Evolutionary conservation across 1,284 basidiomycete genomes (phyloP).

Genomic region (Bjerkandera adusta): DNA sequence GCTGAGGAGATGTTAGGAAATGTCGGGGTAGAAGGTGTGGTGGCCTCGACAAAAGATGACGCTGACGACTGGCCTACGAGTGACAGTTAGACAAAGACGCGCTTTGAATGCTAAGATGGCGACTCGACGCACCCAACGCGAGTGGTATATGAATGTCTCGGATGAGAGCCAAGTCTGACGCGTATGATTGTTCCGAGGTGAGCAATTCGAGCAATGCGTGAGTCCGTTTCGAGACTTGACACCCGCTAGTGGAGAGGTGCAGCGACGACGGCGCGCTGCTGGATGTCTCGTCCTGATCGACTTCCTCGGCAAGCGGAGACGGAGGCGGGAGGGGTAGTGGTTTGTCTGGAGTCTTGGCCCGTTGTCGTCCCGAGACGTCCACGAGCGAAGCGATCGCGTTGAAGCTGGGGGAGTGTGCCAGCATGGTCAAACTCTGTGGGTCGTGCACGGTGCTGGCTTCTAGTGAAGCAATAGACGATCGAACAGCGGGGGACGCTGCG

Average conservation of each 20-base stretch:
- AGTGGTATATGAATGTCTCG: slow-evolving; percentile 82
- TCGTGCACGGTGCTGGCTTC: slow-evolving; percentile 1
- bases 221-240: slow-evolving; percentile 61
- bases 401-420: slow-evolving; percentile 29
- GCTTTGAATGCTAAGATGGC: slow-evolving; percentile 5
- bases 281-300: slow-evolving; percentile 12
- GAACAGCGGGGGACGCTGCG: slow-evolving; percentile 6
- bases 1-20: too few species aligned
- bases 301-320: slow-evolving; percentile 16
- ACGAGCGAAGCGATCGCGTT: slow-evolving; percentile 31
- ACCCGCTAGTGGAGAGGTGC: background rate
- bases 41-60: slow-evolving; percentile 26
- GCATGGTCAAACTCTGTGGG: slow-evolving; percentile 12
- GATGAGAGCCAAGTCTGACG: slow-evolving; percentile 83
- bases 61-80: slow-evolving; percentile 30
- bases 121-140: slow-evolving; percentile 52
- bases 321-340: slow-evolving; percentile 31
- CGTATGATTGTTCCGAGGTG: slow-evolving; percentile 84
- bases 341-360: slow-evolving; percentile 30
- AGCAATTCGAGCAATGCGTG: slow-evolving; percentile 85
- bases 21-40: slow-evolving; percentile 33
- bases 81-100: background rate
- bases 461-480: slow-evolving; percentile 9
- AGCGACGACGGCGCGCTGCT: slow-evolving; percentile 17
- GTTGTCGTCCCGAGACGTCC: slow-evolving; percentile 17